These are phyloP conservation scores for Diaporthe citri DNA, from an alignment of 2,329 filamentous ascomycete genomes.

Conservation along the genomic window DNA sequence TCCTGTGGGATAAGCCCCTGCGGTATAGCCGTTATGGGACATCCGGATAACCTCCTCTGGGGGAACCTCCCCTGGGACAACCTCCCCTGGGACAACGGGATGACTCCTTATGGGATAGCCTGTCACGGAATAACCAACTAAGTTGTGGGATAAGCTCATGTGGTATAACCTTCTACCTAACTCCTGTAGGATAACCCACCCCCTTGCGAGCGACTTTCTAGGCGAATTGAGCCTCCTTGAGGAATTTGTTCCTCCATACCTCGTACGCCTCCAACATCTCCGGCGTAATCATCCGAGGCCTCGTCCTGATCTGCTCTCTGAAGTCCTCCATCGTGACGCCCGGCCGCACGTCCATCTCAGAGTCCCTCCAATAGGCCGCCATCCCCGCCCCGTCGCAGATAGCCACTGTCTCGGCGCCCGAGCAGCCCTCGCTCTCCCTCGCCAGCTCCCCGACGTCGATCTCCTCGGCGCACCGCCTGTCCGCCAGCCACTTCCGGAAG, in stretches of 20 bases:
- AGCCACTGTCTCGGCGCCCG: conserved; percentile 82
- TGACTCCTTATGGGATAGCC: neutral
- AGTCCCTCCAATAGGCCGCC: conserved; percentile 55
- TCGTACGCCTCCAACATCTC: conserved; percentile 52
- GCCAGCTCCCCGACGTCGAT: conserved; percentile 77
- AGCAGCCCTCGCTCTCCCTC: conserved; percentile 78
- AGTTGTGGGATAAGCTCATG: neutral
- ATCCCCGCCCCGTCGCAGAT: conserved; percentile 62
- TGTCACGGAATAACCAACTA: too few species aligned
- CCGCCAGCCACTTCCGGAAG: conserved; percentile 74
- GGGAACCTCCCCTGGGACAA: neutral
- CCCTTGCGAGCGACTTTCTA: neutral
- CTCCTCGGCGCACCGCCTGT: conserved; percentile 70
- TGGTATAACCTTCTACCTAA: too few species aligned
- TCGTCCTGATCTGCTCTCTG: conserved; percentile 44
- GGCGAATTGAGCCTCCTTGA: conserved; percentile 17
- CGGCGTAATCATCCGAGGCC: conserved; percentile 54
- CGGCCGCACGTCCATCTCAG: conserved; percentile 44
- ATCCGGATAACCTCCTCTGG: neutral
- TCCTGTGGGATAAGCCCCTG: too few species aligned
- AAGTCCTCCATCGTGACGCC: conserved; percentile 54
- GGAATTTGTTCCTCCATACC: conserved; percentile 55
- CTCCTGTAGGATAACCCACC: neutral
- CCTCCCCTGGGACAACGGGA: neutral
- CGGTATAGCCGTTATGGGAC: too few species aligned